Evolutionary conservation across 345 rosid species (phyloP), one percentile per base, ranked within the genome.

Genomic region (Tarenaya hassleriana): DNA sequence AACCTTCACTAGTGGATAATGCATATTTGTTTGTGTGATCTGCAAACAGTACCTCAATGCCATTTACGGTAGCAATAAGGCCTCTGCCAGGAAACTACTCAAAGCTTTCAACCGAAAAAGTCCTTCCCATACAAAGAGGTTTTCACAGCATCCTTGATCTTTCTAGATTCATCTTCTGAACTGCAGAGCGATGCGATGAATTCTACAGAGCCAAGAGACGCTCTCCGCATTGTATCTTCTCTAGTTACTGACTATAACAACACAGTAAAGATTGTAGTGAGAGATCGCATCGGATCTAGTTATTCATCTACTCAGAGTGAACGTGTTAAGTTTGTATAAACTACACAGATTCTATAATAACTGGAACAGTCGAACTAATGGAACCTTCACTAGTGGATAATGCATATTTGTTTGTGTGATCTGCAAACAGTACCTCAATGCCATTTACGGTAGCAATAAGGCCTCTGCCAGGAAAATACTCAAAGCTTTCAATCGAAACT

Each of bases 71-170:
- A 16, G 98, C 98, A 42, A 61, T 70, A 58, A 92, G 98, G 66
- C 98, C 98, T 75, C 75, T 75, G 10, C 98, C 98, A 42, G 98
- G 98, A 71, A 84, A 84, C 56, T 77, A 92, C 59, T 92, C 96
- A 62, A 82, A 92, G 67, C 77, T 82, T 72, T 92, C 90, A 31
- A 87, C 70, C 34, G 78, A 73, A 63, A 92, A 59, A 58, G 86
- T 73, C 80, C 19, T 65, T 74, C 60, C 98, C 96, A 61, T 77
- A 84, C 57, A 84, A 72, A 60, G 98, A 92, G 56, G 83, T 68
- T 38, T 58, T 63, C 37, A 88, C 96, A 33, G 98, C 98, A 60
- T 78, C 86, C 72, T 71, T 79, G 56, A 92, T 84, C 75, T 72
- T 75, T 61, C 56, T 70, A 35, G 88, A 81, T 62, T 87, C 83